Evolutionary conservation across 495 filamentous ascomycete genomes (phyloP).

Genomic region (Mycothermus thermophilus): DNA sequence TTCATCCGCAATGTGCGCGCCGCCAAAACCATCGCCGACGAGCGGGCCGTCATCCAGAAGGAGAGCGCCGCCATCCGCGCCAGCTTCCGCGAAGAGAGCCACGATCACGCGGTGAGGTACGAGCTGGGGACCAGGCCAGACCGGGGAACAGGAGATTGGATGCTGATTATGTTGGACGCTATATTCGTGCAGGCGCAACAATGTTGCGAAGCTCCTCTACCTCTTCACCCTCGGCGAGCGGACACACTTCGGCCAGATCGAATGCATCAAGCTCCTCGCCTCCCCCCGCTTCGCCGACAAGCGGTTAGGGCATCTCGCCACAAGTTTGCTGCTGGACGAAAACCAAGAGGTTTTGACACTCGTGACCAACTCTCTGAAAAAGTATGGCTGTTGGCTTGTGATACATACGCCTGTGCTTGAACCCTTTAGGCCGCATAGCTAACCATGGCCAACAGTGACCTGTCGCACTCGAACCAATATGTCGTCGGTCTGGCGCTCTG

Average conservation of each 20-base stretch:
- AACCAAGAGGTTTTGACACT: constrained; percentile 96
- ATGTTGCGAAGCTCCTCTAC: constrained; percentile 95
- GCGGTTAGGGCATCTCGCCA: constrained; percentile 86
- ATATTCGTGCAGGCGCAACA: constrained; percentile 63
- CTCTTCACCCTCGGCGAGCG: constrained; percentile 97
- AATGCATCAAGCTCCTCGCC: constrained; percentile 93
- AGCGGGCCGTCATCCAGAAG: constrained; percentile 94
- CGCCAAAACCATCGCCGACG: constrained; percentile 96
- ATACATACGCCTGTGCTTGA: no score
- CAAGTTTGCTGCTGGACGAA: constrained; percentile 91
- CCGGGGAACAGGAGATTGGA: neutral
- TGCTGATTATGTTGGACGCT: constrained; percentile 8
- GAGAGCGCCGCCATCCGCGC: constrained; percentile 95
- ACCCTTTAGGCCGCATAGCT: no score
- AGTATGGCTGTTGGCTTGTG: constrained; percentile 56
- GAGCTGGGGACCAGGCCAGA: neutral
- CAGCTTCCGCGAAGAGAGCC: constrained; percentile 92
- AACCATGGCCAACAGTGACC: constrained; percentile 74
- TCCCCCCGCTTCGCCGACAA: constrained; percentile 98
- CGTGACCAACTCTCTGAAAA: constrained; percentile 94
- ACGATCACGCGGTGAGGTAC: constrained; percentile 77
- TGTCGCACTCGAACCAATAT: constrained; percentile 96
- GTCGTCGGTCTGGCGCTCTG: constrained; percentile 93
- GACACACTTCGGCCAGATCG: constrained; percentile 98
- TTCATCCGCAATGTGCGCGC: constrained; percentile 98